A percentile compares a stretch with the other conserved stretches of the same genome.
Conservation (phyloP, 2,329 filamentous ascomycete species). For the Exserohilum turcica region DNA sequence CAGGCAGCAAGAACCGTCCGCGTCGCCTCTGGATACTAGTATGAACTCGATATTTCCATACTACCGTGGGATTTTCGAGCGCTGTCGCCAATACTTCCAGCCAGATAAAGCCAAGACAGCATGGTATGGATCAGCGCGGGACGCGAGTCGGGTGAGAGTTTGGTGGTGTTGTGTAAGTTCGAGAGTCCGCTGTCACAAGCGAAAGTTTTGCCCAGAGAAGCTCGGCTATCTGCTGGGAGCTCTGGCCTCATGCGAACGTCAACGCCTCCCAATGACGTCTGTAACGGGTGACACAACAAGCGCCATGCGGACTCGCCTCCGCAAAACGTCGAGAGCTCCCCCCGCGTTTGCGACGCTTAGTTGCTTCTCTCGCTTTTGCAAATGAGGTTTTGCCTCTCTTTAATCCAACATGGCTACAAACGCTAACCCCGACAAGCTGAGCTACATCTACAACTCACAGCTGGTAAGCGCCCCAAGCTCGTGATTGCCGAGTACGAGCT, state of each 20-base stretch:
- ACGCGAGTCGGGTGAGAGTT: not conserved
- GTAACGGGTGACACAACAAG: constrained; percentile 16
- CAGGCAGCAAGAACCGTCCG: not conserved
- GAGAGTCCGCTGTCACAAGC: constrained; percentile 22
- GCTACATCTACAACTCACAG: constrained; percentile 52
- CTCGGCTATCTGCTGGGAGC: constrained; percentile 25
- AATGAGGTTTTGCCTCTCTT: not conserved
- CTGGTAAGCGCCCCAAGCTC: constrained; percentile 39
- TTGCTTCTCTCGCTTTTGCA: constrained; percentile 1
- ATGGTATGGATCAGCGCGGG: not conserved
- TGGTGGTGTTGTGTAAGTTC: not conserved
- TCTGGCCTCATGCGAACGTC: constrained; percentile 16
- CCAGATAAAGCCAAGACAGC: not conserved
- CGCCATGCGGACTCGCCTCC: constrained; percentile 28
- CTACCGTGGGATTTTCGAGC: not conserved
- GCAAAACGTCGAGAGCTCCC: constrained; percentile 21
- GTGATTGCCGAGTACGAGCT: not conserved
- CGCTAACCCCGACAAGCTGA: constrained; percentile 25
- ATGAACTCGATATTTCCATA: not conserved
- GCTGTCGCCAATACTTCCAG: not conserved
- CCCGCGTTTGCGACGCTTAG: constrained; percentile 25
- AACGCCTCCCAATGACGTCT: constrained; percentile 28
- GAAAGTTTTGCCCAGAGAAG: constrained; percentile 10
- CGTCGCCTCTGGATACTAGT: not conserved
- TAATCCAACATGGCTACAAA: constrained; percentile 11